Evolutionary conservation across 768 basidiomycete genomes (phyloP).

Genomic region (Hirschioporus abietinus): DNA sequence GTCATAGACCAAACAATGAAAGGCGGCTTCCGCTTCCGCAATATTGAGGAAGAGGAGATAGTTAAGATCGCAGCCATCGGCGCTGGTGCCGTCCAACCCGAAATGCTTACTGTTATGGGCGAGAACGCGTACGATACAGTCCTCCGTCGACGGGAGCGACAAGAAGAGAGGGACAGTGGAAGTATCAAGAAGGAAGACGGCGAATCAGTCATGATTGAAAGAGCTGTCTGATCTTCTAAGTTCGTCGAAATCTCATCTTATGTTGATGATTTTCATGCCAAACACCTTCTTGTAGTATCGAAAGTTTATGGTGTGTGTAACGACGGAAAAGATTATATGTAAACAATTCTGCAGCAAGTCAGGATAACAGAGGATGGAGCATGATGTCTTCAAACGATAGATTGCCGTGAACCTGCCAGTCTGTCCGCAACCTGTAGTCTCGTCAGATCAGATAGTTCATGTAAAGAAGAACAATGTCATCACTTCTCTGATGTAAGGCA

Average conservation of each 20-base stretch:
- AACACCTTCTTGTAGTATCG: not conserved
- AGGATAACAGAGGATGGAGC: not conserved
- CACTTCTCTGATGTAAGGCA: conserved; percentile 86
- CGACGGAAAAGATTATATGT: not conserved
- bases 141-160: conserved; percentile 29
- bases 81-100: not conserved
- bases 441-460: not conserved
- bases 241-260: not conserved
- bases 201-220: not conserved
- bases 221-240: not conserved
- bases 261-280: not conserved
- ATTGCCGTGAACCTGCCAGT: conserved; percentile 72
- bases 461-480: conserved; percentile 15
- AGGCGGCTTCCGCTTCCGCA: conserved; percentile 45
- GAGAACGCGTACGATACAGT: conserved; percentile 27
- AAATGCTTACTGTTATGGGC: not conserved
- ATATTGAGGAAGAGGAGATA: conserved; percentile 32
- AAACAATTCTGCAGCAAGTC: not conserved
- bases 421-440: conserved; percentile 64
- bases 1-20: conserved; percentile 45
- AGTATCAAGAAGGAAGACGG: conserved; percentile 4
- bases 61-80: conserved; percentile 2
- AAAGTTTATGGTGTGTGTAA: not conserved
- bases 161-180: conserved; percentile 25
- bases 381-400: conserved; percentile 47